Conservation (phyloP, 805 yeast species). For the Kluyveromyces siamensis region DNA sequence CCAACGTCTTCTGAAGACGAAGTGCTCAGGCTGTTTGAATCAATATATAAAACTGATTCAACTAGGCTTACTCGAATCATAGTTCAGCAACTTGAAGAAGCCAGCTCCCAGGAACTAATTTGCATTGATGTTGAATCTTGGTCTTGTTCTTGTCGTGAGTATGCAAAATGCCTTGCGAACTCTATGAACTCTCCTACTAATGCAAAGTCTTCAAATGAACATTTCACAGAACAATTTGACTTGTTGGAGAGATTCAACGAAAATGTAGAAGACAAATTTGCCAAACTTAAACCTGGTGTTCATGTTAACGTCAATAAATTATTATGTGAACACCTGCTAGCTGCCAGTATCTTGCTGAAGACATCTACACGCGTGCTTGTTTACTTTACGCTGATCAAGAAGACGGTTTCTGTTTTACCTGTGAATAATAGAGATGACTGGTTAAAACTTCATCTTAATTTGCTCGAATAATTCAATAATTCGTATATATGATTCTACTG, state of each 20-base stretch:
- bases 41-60: conserved; percentile 4
- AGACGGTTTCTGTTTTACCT: conserved; percentile 17
- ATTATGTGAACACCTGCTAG: conserved; percentile 27
- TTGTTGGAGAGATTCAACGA: conserved; percentile 4
- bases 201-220: neutral
- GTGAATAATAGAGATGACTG: conserved; percentile 27
- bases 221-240: neutral
- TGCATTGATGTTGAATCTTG: conserved; percentile 24
- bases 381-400: conserved; percentile 15
- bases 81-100: conserved; percentile 14
- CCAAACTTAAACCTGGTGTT: neutral
- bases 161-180: conserved; percentile 4
- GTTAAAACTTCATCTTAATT: conserved; percentile 28
- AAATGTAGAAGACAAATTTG: conserved; percentile 20
- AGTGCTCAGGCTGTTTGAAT: neutral
- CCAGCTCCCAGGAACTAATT: conserved; percentile 11
- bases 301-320: conserved; percentile 7
- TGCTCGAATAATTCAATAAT: conserved; percentile 10
- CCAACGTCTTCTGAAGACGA: neutral
- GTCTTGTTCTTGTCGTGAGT: conserved; percentile 29
- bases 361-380: conserved; percentile 12
- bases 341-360: conserved; percentile 20
- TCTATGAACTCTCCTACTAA: neutral
- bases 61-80: conserved; percentile 14
- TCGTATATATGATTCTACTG: neutral